These are phyloP conservation scores for Fusarium euwallaceae DNA, from an alignment of 2,329 filamentous ascomycete species.

Conservation along the genomic window DNA sequence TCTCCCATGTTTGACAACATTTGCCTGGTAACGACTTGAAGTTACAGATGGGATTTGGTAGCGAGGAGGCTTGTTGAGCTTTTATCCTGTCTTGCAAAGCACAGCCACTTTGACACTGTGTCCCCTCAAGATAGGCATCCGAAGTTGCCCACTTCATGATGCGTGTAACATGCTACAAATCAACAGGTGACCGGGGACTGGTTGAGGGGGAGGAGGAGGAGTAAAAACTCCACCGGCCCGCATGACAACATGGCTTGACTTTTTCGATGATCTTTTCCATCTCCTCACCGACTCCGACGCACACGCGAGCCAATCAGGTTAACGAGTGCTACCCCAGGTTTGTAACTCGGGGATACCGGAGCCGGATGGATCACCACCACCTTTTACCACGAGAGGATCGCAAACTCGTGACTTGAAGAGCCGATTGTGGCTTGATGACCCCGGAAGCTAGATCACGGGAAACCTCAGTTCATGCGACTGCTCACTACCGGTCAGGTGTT, in stretches of 20 bases:
- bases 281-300: conserved; percentile 4
- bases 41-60: neutral
- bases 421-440: neutral
- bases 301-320: neutral
- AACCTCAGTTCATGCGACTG: neutral
- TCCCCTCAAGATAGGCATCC: conserved; percentile 21
- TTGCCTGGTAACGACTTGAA: neutral
- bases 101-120: neutral
- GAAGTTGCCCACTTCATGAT: conserved; percentile 20
- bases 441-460: neutral
- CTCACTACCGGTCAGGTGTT: neutral
- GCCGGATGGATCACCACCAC: conserved; percentile 29
- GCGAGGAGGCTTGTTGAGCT: conserved; percentile 3
- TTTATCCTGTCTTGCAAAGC: conserved; percentile 27
- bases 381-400: neutral
- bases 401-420: neutral
- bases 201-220: neutral
- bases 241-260: conserved; percentile 35
- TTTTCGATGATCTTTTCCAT: conserved; percentile 26
- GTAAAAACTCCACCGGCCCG: conserved; percentile 22
- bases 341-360: conserved; percentile 31
- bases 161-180: conserved; percentile 10
- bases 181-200: conserved; percentile 28
- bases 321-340: neutral
- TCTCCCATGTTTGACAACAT: conserved; percentile 35